A percentile compares a stretch with the other conserved stretches of the same genome.
These are phyloP conservation scores for Lophium mytilinum DNA, from an alignment of 495 filamentous ascomycete genomes.

Conservation along the genomic window DNA sequence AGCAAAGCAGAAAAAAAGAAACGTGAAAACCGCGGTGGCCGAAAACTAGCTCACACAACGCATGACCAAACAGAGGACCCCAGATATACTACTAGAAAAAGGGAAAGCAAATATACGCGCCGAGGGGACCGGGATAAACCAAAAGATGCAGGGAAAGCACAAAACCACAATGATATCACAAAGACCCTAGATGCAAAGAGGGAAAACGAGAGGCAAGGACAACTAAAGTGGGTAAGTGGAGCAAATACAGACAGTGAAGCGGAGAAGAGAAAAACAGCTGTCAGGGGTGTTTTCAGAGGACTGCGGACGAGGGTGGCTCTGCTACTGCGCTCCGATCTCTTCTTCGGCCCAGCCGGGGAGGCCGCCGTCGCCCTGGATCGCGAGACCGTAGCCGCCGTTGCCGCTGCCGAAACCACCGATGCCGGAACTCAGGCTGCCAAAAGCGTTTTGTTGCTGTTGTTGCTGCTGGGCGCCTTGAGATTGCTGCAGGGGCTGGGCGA, in stretches of 20 bases:
- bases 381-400: constrained; percentile 49
- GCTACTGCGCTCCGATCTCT: constrained; percentile 26
- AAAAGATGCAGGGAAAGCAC: no score
- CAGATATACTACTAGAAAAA: no score
- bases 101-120: no score
- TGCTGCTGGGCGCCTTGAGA: constrained; percentile 27
- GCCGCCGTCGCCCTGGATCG: constrained; percentile 54
- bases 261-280: not conserved
- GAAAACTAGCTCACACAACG: no score
- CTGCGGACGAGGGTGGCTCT: no score
- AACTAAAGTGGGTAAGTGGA: not conserved
- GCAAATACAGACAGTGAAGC: constrained; percentile 1
- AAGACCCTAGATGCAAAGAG: not conserved
- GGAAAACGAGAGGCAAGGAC: not conserved
- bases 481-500: constrained; percentile 41
- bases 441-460: constrained; percentile 38
- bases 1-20: no score
- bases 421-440: constrained; percentile 50
- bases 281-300: no score
- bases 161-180: no score
- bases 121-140: no score
- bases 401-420: constrained; percentile 49
- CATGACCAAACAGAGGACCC: no score
- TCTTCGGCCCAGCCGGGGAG: constrained; percentile 50
- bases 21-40: no score